Base-by-base conservation (phyloP, 164 flowering plant species). In the Chimonanthus praecox region DNA sequence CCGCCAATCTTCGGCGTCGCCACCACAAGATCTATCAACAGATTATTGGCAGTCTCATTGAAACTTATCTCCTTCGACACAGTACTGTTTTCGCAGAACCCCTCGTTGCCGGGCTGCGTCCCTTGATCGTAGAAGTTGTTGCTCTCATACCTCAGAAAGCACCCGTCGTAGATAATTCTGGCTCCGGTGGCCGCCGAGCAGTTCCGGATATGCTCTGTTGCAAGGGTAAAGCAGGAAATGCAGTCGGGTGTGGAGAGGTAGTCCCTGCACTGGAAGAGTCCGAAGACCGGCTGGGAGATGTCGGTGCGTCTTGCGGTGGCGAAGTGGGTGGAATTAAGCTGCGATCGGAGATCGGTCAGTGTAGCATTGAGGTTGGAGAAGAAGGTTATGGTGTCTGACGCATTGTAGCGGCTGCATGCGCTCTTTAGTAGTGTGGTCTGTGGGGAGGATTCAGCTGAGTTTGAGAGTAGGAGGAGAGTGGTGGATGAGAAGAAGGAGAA, bases 61-160 rank as follows among this genome's bases (percentile, higher is more conserved):
- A 81, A 84, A 8, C 71, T 74, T 8, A 68, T 21, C n/a, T 70
- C 33, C 7, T 74, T 72, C 6, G 80, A 45, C 49, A 79, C 70
- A 0, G 86, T 83, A 15, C 44, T 64, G 62, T 85, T 86, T 6
- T 79, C 82, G 60, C 91, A 88, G 3, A 72, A 1, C 10, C 69
- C 80, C 1, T 2, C 67, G 48, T 82, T 77, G 6, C 88, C 90
- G 0, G 78, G 83, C 4, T 63, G 78, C 4, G 88, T 88, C 48
- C 78, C 71, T 68, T 84, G 84, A 47, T 83, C 85, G 61, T 50
- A 86, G 80, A 87, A 87, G 54, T 21, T 48, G 70, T 21, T 79
- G 78, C 88, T 84, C 73, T 87, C 88, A 45, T 87, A 85, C 86
- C 89, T 83, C 67, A 88, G 78, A 74, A 80, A 85, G 77, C 88